Percentiles rank a stretch among this genome's conserved stretches.
Conservation (phyloP, 192 early-diverging fungal species). For the Martensiomyces pterosporus region DNA sequence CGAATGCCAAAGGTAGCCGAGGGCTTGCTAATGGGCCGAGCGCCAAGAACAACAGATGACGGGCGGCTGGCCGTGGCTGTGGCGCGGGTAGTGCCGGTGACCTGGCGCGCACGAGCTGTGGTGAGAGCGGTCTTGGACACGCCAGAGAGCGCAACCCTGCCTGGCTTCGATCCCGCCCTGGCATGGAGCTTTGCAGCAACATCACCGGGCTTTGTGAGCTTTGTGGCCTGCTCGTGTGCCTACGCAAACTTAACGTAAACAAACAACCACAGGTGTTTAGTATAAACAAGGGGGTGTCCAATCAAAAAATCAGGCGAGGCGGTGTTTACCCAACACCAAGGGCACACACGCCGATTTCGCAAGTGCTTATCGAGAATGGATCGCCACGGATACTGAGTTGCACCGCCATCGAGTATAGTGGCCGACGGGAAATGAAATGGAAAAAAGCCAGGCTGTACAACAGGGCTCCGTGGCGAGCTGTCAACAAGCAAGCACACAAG, state of each 20-base stretch:
- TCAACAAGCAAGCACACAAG: no score
- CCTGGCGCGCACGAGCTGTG: constrained; percentile 8
- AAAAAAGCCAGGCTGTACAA: no score
- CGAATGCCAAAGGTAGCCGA: constrained; percentile 20
- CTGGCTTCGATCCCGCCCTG: constrained; percentile 3
- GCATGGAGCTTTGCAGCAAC: constrained; percentile 10
- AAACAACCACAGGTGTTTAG: no score
- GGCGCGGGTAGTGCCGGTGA: constrained; percentile 1
- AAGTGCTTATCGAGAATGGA: no score
- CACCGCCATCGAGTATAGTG: no score
- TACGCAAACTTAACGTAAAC: neutral
- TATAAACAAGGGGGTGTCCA: neutral
- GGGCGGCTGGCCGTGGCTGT: neutral
- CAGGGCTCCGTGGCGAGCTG: no score
- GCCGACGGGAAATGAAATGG: no score
- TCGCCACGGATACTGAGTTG: no score
- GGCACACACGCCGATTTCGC: no score
- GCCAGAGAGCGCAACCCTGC: constrained; percentile 1
- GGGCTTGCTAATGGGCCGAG: constrained; percentile 37
- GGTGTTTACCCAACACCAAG: no score
- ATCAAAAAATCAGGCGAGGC: neutral
- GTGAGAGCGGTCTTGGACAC: constrained; percentile 9
- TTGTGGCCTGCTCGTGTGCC: constrained; percentile 5
- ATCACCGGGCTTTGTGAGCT: constrained; percentile 28
- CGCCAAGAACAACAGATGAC: neutral